Base-by-base conservation (phyloP, 179 eudicot genomes). In the Beta lomatogona region DNA sequence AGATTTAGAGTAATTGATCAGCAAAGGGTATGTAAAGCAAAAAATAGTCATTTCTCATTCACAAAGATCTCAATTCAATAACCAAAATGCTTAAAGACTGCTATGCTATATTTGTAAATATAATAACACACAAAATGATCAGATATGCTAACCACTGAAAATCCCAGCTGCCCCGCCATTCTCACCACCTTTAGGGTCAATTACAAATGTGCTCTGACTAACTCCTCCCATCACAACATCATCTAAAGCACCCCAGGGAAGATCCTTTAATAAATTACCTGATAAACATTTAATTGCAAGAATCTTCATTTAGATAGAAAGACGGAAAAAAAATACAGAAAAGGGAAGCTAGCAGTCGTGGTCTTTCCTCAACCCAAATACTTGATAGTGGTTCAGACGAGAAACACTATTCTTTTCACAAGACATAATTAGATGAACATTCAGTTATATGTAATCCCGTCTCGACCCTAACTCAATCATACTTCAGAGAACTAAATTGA, bases 191-290 rank as follows among this genome's bases (percentile, higher is more conserved):
- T 83, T 89, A 61, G 92, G 90, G 86, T 92, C 95, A 75, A 94
- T 83, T 68, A 76, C 89, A 81, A 92, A 91, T 53, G 86, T 80
- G 84, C 98, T 95, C 85, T 94, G 92, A 87, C 97, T 95, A 77
- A 93, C 99, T 80, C 99, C 98, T 77, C 98, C 98, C 98, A 92
- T 95, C 83, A 95, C 99, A 83, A 94, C 95, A 86, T 95, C 98
- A 86, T 95, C 99, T 86, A 95, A 86, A 77, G 98, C 88, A 81
- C 99, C 99, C 99, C 99, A 95, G 69, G 92, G 90, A 77, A 95
- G 92, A 82, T 95, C 97, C 86, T 81, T 89, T 69, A 82, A 90
- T 82, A 88, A 85, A 79, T 83, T 90, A 61, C 84, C 99, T 95
- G 89, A 79, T n/a, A 80, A 55, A 75, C 50, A 46, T 46, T 46